Evolutionary conservation across 2,329 filamentous ascomycete species (phyloP).

Genomic region (Cladophialophora psammophila): DNA sequence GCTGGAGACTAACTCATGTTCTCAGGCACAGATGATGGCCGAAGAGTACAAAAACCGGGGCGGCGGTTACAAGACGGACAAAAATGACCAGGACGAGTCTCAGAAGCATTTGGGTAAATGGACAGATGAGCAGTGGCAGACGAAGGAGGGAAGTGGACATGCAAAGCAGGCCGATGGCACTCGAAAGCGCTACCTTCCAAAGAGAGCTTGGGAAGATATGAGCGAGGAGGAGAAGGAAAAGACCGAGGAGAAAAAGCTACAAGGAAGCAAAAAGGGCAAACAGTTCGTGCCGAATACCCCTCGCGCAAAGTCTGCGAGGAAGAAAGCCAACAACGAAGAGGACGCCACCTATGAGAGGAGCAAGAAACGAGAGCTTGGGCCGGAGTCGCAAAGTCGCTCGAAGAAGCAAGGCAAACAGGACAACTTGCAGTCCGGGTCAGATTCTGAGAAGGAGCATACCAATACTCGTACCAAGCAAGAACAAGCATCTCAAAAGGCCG

Average conservation of each 20-base stretch:
- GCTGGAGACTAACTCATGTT: not conserved
- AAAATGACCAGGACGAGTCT: conserved; percentile 53
- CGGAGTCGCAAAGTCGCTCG: not conserved
- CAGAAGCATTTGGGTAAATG: conserved; percentile 56
- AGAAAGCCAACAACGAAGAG: conserved; percentile 47
- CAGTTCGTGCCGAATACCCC: conserved; percentile 55
- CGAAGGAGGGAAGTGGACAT: conserved; percentile 55
- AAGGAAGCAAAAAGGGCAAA: conserved; percentile 51
- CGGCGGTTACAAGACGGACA: conserved; percentile 55
- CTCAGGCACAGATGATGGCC: conserved; percentile 56
- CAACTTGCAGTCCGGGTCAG: not conserved
- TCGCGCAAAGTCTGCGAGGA: conserved; percentile 51
- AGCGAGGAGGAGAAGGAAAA: conserved; percentile 54
- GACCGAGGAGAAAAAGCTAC: conserved; percentile 51
- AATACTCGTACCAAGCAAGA: conserved; percentile 9
- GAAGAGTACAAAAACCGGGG: conserved; percentile 57
- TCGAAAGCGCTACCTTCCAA: conserved; percentile 55
- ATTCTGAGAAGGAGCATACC: not conserved
- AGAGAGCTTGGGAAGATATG: conserved; percentile 59
- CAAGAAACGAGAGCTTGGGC: not conserved
- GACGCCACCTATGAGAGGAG: conserved; percentile 17
- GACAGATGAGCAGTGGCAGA: conserved; percentile 59
- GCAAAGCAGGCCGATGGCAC: conserved; percentile 55
- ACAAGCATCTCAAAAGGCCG: conserved; percentile 6
- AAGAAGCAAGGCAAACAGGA: not conserved